phyloP scores from a whole-genome alignment of 23 red algal genomes.

The Gracilaria gracilis region DNA sequence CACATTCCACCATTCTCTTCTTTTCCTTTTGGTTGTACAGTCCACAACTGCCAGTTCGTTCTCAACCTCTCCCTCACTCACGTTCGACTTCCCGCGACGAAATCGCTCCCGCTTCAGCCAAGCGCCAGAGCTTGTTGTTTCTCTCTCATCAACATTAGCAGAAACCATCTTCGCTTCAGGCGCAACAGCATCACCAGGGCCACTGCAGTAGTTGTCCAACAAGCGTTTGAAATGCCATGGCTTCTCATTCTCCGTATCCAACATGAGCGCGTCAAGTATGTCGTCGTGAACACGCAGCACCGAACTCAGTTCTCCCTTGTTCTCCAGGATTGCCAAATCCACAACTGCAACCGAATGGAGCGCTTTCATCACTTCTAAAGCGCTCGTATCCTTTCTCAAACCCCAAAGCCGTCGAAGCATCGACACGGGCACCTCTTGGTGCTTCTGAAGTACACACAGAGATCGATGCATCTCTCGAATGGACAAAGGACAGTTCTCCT shows the following conservation, averaged over 20 bases:
- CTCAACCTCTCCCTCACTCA: background rate
- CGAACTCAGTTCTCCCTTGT: background rate
- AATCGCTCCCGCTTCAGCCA: too few relatives aligned
- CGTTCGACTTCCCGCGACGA: background rate
- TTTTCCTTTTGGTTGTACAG: background rate
- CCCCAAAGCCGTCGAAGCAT: background rate
- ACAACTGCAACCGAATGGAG: background rate
- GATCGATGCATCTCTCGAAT: constrained; percentile 8
- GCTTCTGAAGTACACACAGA: background rate
- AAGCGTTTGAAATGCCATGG: too few relatives aligned
- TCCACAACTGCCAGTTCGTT: background rate
- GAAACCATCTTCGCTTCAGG: too few relatives aligned
- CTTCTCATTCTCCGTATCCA: background rate
- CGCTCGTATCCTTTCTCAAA: background rate
- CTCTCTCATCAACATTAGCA: too few relatives aligned
- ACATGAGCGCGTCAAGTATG: background rate
- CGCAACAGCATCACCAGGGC: too few relatives aligned
- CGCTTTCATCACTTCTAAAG: background rate
- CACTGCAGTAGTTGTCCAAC: too few relatives aligned
- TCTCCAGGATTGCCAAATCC: background rate
- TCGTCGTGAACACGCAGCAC: background rate
- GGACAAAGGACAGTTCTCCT: background rate
- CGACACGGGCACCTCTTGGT: background rate
- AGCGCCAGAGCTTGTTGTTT: too few relatives aligned
- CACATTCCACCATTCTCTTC: background rate